These are phyloP conservation scores for Cladosporium sphaerospermum DNA, from an alignment of 2,329 filamentous ascomycete genomes.

Conservation along the genomic window DNA sequence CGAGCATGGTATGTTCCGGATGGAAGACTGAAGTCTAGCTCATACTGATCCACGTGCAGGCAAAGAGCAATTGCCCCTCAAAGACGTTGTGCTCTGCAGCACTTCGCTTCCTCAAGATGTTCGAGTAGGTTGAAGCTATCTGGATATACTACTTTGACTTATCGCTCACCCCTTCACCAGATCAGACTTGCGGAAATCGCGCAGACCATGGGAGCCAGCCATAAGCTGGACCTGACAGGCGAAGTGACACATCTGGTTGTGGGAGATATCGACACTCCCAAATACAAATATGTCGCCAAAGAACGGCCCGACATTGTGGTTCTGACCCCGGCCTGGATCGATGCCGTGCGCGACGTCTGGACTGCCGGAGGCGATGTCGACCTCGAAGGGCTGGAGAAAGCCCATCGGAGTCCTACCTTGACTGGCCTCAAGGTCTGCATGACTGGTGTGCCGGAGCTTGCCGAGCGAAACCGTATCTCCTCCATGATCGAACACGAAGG, in stretches of 20 bases:
- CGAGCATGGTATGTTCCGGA: background rate
- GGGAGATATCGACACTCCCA: constrained; percentile 80
- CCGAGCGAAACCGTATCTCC: constrained; percentile 64
- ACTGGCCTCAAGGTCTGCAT: constrained; percentile 59
- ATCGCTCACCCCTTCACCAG: constrained; percentile 13
- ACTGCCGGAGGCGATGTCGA: constrained; percentile 71
- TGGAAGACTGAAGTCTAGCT: background rate
- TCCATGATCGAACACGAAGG: constrained; percentile 50
- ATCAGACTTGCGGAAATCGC: constrained; percentile 50
- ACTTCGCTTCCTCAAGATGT: constrained; percentile 29
- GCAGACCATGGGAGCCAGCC: constrained; percentile 73
- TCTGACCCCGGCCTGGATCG: constrained; percentile 77
- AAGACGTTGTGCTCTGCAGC: constrained; percentile 28
- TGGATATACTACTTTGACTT: background rate
- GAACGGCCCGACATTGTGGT: constrained; percentile 80
- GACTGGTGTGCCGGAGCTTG: constrained; percentile 62
- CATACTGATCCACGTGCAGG: background rate
- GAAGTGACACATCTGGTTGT: constrained; percentile 94
- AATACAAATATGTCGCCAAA: constrained; percentile 91
- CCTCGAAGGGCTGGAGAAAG: constrained; percentile 59
- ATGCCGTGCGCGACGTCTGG: constrained; percentile 74
- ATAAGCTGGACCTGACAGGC: constrained; percentile 89
- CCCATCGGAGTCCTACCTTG: constrained; percentile 60
- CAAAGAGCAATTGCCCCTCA: constrained; percentile 19
- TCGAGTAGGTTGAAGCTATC: constrained; percentile 21